Base-by-base conservation (phyloP, 2,329 filamentous ascomycete species). In the Pestalotiopsis sp. region DNA sequence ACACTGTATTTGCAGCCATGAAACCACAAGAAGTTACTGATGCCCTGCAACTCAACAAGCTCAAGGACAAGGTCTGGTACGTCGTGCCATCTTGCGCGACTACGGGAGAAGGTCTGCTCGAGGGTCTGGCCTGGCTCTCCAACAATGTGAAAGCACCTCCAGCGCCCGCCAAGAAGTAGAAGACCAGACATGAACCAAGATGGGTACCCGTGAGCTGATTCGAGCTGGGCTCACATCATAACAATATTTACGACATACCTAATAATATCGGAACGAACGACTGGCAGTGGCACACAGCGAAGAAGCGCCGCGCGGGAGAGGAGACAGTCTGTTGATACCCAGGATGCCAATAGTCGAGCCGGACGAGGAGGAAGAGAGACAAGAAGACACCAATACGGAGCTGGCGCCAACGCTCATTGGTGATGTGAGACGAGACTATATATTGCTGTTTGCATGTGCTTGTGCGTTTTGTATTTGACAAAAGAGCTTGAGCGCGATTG, bases 1-100 rank as follows among this genome's bases (percentile, higher is more conserved):
- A 17, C 41, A 25, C 12, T 14, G 17, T 5, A n/a, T 63, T n/a
- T 69, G 65, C 74, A 94, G 92, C 92, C 72, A 90, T 95, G 90
- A 92, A 88, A 76, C 92, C 92, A 7, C 87, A 92, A 78, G 92
- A 95, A 81, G 90, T 96, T 70, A 95, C 92, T 73, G 91, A 94
- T 72, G 88, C 89, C 64, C 89, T 96, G 63, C 87, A 94, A 80
- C 88, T 95, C 72, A 88, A 86, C 74, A 91, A 92, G 78, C 85
- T 95, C 74, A 94, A 92, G 82, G 92, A 95, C 79, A 93, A 92
- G 85, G 87, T 93, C 78, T 95, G 92, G 92, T 94, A 92, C 79
- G 93, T 95, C 70, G 91, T 93, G 76, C 93, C 93, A 65, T 94
- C 91, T 81, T 93, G 92, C 78, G 93, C 93, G 66, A 95, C 92